Evolutionary conservation across 2,329 filamentous ascomycete species (phyloP).

Genomic region (Penicillium frequentans): DNA sequence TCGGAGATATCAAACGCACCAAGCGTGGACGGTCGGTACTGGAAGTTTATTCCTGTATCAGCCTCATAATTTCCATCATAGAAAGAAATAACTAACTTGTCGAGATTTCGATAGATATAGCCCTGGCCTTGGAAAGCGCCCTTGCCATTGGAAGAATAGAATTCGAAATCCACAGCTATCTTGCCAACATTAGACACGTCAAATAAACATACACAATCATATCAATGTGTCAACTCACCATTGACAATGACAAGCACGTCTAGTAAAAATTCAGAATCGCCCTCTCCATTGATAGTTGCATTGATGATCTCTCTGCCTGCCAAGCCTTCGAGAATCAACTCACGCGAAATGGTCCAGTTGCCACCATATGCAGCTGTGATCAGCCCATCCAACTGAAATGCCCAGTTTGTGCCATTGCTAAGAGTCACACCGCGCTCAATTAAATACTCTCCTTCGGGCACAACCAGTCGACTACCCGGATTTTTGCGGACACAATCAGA

Average conservation of each 20-base stretch:
- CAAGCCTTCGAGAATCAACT: conserved; percentile 30
- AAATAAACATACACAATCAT: too few relatives aligned
- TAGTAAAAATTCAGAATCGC: conserved; percentile 30
- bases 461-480: conserved; percentile 26
- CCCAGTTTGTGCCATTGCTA: conserved; percentile 34
- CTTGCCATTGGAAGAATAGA: conserved; percentile 34
- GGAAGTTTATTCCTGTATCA: neutral
- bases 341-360: conserved; percentile 29
- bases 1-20: conserved; percentile 24
- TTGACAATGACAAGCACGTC: conserved; percentile 34
- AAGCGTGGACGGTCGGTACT: conserved; percentile 21
- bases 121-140: conserved; percentile 39
- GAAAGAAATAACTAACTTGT: conserved; percentile 22
- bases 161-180: conserved; percentile 34
- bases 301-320: conserved; percentile 29
- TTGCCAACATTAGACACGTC: neutral
- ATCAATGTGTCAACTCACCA: conserved; percentile 11
- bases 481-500: conserved; percentile 14
- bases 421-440: conserved; percentile 27
- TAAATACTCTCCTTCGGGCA: conserved; percentile 31
- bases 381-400: conserved; percentile 36
- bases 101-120: conserved; percentile 31
- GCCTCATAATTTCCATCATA: neutral
- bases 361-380: conserved; percentile 32
- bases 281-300: conserved; percentile 35